phyloP scores from a whole-genome alignment of 2,329 filamentous ascomycete genomes.

The Diaporthe sp. region DNA sequence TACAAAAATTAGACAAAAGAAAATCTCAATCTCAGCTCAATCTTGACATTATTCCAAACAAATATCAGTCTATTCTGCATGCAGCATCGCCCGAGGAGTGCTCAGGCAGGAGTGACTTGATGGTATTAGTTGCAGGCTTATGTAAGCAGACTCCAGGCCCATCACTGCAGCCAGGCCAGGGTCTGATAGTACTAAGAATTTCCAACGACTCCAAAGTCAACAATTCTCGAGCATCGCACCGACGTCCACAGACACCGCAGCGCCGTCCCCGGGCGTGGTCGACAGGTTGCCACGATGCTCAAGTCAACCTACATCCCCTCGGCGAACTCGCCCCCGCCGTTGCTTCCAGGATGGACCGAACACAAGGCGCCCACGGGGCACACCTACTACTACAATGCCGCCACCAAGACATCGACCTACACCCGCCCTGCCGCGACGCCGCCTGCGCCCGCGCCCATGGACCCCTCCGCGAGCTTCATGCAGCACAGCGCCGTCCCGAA shows the following conservation, averaged over 20 bases:
- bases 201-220: neutral
- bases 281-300: conserved; percentile 62
- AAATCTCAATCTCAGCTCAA: neutral
- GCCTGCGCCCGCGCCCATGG: conserved; percentile 38
- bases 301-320: conserved; percentile 80
- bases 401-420: conserved; percentile 89
- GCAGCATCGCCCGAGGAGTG: too few relatives aligned
- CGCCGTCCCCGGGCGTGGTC: neutral
- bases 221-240: neutral
- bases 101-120: too few relatives aligned
- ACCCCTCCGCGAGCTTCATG: conserved; percentile 51
- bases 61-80: too few relatives aligned
- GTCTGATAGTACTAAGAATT: neutral
- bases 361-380: conserved; percentile 91
- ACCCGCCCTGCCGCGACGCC: conserved; percentile 69
- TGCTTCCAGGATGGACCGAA: conserved; percentile 90
- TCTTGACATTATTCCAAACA: too few relatives aligned
- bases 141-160: neutral
- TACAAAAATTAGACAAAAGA: neutral
- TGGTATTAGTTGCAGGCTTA: neutral
- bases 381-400: conserved; percentile 86
- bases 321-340: conserved; percentile 59
- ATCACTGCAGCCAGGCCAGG: neutral
- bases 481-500: conserved; percentile 53
- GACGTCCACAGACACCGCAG: neutral